These are phyloP conservation scores for Fusarium xyrophilum DNA, from an alignment of 2,329 filamentous ascomycete species.

Conservation along the genomic window DNA sequence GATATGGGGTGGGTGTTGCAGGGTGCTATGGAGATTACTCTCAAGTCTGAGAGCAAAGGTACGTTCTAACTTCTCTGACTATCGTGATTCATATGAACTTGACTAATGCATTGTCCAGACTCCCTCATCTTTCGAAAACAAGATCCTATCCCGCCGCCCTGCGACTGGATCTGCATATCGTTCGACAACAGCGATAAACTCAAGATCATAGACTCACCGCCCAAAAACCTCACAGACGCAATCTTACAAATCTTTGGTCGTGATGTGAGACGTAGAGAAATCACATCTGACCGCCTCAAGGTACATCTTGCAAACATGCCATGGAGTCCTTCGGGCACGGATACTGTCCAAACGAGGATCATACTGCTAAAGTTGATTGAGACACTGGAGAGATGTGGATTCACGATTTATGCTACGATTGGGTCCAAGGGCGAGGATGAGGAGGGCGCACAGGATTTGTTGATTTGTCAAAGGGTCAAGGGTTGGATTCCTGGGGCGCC, in stretches of 20 bases:
- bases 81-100: neutral
- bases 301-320: neutral
- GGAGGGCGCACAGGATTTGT: conserved; percentile 2
- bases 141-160: conserved; percentile 2
- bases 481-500: conserved; percentile 25
- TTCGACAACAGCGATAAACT: conserved; percentile 22
- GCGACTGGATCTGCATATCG: conserved; percentile 23
- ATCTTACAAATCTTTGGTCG: neutral
- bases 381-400: neutral
- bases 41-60: conserved; percentile 19
- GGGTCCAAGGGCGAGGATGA: neutral
- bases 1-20: conserved; percentile 24
- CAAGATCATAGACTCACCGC: conserved; percentile 12
- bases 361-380: neutral
- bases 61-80: neutral
- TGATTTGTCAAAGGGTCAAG: conserved; percentile 19
- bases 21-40: conserved; percentile 6
- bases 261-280: neutral
- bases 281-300: neutral
- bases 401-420: conserved; percentile 17
- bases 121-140: conserved; percentile 23
- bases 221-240: conserved; percentile 10
- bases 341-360: neutral
- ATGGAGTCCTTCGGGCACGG: conserved; percentile 1
- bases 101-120: neutral